Evolutionary conservation across 805 yeast species (phyloP).

Genomic region (Cephaloascus fragrans): DNA sequence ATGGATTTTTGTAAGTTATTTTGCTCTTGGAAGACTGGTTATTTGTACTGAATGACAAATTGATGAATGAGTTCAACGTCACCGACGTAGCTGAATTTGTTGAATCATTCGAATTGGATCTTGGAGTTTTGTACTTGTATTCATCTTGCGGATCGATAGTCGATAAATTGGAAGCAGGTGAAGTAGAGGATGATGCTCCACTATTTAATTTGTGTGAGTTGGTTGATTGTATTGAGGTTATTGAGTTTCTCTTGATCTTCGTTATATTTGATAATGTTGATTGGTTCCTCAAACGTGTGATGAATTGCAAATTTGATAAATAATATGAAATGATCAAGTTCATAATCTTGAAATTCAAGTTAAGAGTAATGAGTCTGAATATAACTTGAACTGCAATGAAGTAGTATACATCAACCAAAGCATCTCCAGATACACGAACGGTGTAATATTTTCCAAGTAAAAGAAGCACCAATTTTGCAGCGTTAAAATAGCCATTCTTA

Average conservation of each 20-base stretch:
- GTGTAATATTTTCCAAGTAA: neutral
- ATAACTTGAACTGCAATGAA: neutral
- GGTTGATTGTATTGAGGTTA: too few species aligned
- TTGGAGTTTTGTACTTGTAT: neutral
- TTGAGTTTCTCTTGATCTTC: neutral
- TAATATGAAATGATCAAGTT: neutral
- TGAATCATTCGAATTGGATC: neutral
- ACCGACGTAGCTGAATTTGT: too few species aligned
- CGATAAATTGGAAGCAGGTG: too few species aligned
- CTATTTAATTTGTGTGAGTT: neutral
- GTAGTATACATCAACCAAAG: too few species aligned
- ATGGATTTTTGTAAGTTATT: neutral
- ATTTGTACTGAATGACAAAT: too few species aligned
- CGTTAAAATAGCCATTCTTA: too few species aligned
- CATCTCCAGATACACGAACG: neutral
- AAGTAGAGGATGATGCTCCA: too few species aligned
- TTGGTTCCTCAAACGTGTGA: neutral
- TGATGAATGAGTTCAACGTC: neutral
- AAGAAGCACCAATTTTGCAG: too few species aligned
- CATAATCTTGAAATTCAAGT: neutral
- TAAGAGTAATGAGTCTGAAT: neutral
- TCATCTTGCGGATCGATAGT: neutral
- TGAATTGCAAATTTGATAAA: neutral
- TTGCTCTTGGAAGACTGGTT: too few species aligned
- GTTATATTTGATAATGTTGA: neutral